Conservation (phyloP, 2,329 filamentous ascomycete genomes). For the Claviceps sorghi region DNA sequence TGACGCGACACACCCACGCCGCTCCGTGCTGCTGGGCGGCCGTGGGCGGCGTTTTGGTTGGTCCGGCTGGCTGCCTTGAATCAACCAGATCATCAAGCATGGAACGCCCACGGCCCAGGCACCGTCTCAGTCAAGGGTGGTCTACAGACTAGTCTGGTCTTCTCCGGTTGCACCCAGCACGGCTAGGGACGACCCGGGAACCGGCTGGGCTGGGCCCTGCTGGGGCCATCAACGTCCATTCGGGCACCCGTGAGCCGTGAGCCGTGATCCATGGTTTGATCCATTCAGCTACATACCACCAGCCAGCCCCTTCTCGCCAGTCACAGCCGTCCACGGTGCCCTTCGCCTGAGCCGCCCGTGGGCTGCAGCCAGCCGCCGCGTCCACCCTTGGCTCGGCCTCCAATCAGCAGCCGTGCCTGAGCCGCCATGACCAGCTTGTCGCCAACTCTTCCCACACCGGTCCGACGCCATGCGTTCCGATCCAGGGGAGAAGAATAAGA, state of each 20-base stretch:
- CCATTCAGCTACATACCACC: constrained; percentile 9
- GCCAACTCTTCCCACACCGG: background rate
- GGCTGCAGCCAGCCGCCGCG: background rate
- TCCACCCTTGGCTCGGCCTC: background rate
- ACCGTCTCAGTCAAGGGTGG: too few relatives aligned
- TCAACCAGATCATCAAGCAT: too few relatives aligned
- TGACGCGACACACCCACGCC: background rate
- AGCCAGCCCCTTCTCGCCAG: constrained; percentile 3
- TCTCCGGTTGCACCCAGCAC: too few relatives aligned
- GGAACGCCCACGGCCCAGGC: too few relatives aligned
- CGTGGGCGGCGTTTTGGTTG: background rate
- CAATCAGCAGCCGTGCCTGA: constrained; percentile 12
- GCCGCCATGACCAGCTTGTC: constrained; percentile 3
- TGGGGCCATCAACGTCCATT: background rate
- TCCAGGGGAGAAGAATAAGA: background rate
- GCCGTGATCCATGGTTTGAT: background rate
- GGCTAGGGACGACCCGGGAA: background rate
- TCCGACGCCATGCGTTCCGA: background rate
- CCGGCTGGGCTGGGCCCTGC: too few relatives aligned
- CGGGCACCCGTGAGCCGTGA: background rate
- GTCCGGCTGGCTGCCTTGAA: too few relatives aligned
- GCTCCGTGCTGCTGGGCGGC: too few relatives aligned
- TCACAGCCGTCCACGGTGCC: constrained; percentile 5
- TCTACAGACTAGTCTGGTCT: too few relatives aligned
- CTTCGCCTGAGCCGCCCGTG: constrained; percentile 5